phyloP scores from a whole-genome alignment of 306 rosid genomes.

The Cyamopsis tetragonoloba region DNA sequence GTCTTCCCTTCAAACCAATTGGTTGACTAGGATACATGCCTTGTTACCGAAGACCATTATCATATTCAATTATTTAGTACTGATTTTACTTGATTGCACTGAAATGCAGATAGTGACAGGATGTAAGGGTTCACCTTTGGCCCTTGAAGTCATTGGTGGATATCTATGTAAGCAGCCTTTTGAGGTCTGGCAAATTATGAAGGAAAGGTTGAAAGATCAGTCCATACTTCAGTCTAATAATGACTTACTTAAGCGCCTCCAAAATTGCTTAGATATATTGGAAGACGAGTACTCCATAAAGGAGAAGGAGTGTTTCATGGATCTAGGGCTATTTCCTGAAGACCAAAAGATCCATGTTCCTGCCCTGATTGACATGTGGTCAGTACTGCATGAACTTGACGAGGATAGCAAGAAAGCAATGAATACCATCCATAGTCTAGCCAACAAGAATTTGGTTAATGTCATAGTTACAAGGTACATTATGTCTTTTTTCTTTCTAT shows the following conservation, averaged over 20 bases:
- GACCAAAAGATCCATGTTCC: conserved; percentile 49
- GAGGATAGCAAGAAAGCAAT: conserved; percentile 35
- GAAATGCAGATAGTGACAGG: conserved; percentile 47
- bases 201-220: conserved; percentile 19
- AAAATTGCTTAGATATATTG: conserved; percentile 45
- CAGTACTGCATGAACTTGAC: conserved; percentile 36
- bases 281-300: conserved; percentile 25
- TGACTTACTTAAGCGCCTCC: conserved; percentile 33
- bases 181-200: conserved; percentile 35
- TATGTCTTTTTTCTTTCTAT: background rate
- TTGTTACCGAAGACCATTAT: background rate
- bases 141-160: conserved; percentile 41
- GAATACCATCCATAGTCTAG: conserved; percentile 26
- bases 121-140: conserved; percentile 54
- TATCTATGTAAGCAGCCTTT: conserved; percentile 33
- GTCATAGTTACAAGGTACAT: conserved; percentile 47
- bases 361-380: conserved; percentile 55
- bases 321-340: conserved; percentile 65
- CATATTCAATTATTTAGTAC: background rate
- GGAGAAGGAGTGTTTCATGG: conserved; percentile 61
- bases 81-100: conserved; percentile 18
- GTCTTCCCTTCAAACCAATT: background rate
- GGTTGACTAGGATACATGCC: background rate
- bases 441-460: conserved; percentile 29
- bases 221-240: conserved; percentile 31